Evolutionary conservation across 225 moss, liverwort and hornwort species (phyloP).

Genomic region (Sphagnum tenellum): DNA sequence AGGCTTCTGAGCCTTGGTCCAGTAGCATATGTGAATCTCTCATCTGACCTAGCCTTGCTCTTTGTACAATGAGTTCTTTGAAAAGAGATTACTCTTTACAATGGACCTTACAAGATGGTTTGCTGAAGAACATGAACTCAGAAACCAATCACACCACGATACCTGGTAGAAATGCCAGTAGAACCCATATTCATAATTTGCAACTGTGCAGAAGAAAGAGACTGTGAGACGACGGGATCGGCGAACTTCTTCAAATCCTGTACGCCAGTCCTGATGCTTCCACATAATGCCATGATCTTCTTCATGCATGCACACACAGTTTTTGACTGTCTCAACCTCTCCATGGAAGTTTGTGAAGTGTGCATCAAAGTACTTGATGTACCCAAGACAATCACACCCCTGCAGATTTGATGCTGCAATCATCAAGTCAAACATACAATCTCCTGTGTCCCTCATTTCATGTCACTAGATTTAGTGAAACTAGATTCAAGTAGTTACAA

Average conservation of each 20-base stretch:
- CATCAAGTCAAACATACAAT: not conserved
- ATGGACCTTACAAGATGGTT: no score
- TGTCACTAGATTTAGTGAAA: no score
- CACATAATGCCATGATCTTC: constrained; percentile 76
- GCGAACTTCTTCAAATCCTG: constrained; percentile 67
- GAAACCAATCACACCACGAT: not conserved
- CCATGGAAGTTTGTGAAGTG: constrained; percentile 77
- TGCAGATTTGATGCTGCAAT: constrained; percentile 4
- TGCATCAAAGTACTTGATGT: constrained; percentile 47
- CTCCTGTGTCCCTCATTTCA: no score
- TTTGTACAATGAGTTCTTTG: no score
- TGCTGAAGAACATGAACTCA: not conserved
- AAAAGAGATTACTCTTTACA: no score
- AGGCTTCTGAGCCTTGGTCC: no score
- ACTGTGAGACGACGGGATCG: constrained; percentile 68
- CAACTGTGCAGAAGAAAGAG: constrained; percentile 81
- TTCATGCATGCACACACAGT: constrained; percentile 86
- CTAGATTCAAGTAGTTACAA: no score
- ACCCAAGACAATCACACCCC: constrained; percentile 37
- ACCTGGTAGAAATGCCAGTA: constrained; percentile 90
- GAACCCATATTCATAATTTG: constrained; percentile 84
- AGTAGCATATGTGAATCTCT: no score
- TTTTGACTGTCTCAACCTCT: constrained; percentile 66
- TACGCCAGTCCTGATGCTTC: constrained; percentile 87
- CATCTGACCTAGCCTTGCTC: no score